Conservation (phyloP, 2,329 filamentous ascomycete species). For the Capronia americana region DNA sequence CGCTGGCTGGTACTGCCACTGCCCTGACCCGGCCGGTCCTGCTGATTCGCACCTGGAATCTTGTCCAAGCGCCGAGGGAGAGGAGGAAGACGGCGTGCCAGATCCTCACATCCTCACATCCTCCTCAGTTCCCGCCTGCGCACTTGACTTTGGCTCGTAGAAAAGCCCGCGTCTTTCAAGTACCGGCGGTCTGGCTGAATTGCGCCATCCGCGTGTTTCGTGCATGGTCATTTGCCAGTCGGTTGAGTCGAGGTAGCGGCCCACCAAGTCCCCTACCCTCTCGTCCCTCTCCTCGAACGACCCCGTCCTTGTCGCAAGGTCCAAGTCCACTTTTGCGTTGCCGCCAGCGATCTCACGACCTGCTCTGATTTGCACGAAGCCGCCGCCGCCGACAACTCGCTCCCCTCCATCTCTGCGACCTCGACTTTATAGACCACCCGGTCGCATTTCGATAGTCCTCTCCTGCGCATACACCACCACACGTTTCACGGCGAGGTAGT, state of each 20-base stretch:
- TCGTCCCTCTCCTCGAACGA: conserved; percentile 1
- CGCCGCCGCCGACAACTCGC: conserved; percentile 7
- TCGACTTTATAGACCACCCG: conserved; percentile 16
- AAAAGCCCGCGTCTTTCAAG: not conserved
- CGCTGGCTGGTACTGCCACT: conserved; percentile 8
- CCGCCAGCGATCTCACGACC: conserved; percentile 19
- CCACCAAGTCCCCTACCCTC: not conserved
- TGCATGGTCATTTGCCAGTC: conserved; percentile 18
- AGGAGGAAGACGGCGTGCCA: not conserved
- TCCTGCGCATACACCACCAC: conserved; percentile 6
- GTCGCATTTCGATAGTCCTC: conserved; percentile 10
- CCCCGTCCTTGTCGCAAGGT: conserved; percentile 22
- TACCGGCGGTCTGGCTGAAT: conserved; percentile 20
- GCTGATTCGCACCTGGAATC: conserved; percentile 19
- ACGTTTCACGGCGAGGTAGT: conserved; percentile 20
- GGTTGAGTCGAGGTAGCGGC: not conserved
- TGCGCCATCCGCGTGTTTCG: conserved; percentile 33
- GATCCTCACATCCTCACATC: not conserved
- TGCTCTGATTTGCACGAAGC: conserved; percentile 17
- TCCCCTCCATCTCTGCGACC: conserved; percentile 10
- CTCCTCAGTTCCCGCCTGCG: not conserved
- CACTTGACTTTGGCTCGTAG: not conserved
- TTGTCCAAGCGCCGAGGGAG: conserved; percentile 18
- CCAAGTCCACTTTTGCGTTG: conserved; percentile 19
- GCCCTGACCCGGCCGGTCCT: not conserved